A percentile compares a stretch with the other conserved stretches of the same genome.
Conservation (phyloP, 2,329 filamentous ascomycete genomes). For the Pestalotiopsis sp. region DNA sequence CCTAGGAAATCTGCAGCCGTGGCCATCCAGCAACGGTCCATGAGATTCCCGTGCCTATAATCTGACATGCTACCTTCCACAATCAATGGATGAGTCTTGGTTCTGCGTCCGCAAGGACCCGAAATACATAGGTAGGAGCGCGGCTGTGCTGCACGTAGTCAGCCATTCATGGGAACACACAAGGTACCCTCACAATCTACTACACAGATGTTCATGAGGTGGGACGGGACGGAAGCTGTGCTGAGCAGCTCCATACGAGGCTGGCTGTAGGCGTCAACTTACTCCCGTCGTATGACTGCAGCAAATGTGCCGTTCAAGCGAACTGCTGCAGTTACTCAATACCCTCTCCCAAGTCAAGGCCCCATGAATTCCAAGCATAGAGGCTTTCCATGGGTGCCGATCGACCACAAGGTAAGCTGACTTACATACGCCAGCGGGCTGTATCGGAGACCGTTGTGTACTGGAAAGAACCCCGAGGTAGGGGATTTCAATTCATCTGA, state of each 20-base stretch:
- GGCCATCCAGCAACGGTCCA: not conserved
- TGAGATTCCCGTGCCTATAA: not conserved
- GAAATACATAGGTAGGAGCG: not conserved
- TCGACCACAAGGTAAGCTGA: not conserved
- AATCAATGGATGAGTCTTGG: not conserved
- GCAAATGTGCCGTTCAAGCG: not conserved
- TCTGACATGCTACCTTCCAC: not conserved
- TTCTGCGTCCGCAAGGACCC: not conserved
- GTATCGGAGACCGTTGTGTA: not conserved
- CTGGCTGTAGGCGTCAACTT: not conserved
- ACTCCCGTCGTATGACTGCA: not conserved
- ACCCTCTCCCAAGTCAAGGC: too few relatives aligned
- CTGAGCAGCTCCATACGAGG: not conserved
- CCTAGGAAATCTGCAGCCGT: not conserved
- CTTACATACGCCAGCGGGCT: not conserved
- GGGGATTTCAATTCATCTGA: not conserved
- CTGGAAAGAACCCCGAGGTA: not conserved
- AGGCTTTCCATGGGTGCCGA: not conserved
- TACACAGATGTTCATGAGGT: not conserved
- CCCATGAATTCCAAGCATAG: too few relatives aligned
- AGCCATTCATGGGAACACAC: not conserved
- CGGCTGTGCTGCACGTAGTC: not conserved
- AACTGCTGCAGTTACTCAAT: not conserved
- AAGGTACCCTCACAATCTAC: not conserved
- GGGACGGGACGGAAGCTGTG: not conserved